Evolutionary conservation across 1,284 basidiomycete genomes (phyloP), one percentile per base, ranked within the genome.

Genomic region (Cutaneotrichosporon sp.): DNA sequence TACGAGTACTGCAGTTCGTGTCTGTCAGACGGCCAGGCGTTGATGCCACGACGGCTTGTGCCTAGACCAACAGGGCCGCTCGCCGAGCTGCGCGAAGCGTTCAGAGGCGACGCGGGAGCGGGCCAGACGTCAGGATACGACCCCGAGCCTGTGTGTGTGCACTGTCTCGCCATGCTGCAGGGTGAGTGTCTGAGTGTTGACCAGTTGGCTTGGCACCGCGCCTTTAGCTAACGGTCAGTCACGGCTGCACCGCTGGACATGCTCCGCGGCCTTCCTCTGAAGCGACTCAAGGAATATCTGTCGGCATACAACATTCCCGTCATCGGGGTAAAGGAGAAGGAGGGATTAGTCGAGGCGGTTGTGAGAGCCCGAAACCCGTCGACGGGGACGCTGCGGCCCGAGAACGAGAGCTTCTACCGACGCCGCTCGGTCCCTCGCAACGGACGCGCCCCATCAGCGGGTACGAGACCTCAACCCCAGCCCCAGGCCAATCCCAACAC

Each of bases 271-370:
- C 51, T 75, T 26, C 72, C 74, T 1, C 47, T 75, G 20, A 74
- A 74, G 54, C 59, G 72, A 16, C 64, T 75, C 27, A 72, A 75
- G 59, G 66, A 69, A 12, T 75, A 75, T 51, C 57, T 72, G 2
- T 60, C 61, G 9, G 72, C 72, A 1, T 75, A 74, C 52, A 61
- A 70, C 45, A 67, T 75, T 20, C 56, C 61, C 5, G 62, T 60
- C 31, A 42, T 70, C 2, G 69, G 67, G 22, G 65, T 70, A 16
- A 67, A 59, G 31, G 71, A 74, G 60, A 74, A 72, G 57, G 71
- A 74, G 32, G 71, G 71, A 42, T 65, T 74, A 20, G 70, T 74
- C 1, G 68, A 74, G 59, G 69, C 71, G 1, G 66, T 66, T 0
- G 35, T 71, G 11, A 57, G 56, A 22, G 71, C 71, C 9, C 52